phyloP scores from a whole-genome alignment of 2,329 filamentous ascomycete genomes.

The Diaporthe sp. region DNA sequence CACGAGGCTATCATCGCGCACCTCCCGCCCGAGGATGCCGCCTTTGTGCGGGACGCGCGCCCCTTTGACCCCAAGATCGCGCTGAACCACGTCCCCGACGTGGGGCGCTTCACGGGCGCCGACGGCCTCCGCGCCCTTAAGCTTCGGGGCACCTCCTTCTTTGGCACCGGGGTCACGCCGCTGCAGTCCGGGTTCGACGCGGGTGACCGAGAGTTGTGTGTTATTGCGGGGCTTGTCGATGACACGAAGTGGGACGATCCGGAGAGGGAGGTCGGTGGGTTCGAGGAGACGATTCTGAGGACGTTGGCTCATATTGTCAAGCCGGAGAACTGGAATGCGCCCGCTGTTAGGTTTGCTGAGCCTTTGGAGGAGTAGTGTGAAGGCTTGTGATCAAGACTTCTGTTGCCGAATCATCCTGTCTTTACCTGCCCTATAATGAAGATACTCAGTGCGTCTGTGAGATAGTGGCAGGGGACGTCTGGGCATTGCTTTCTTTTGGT shows the following conservation, averaged over 20 bases:
- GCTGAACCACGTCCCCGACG: slow-evolving; percentile 17
- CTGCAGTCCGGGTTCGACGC: slow-evolving; percentile 11
- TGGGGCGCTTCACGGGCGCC: slow-evolving; percentile 18
- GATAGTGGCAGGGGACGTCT: neutral
- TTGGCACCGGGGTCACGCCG: neutral
- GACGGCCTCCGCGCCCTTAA: neutral
- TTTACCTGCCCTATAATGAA: neutral
- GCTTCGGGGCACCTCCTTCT: neutral
- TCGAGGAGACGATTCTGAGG: slow-evolving; percentile 5
- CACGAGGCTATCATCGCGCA: neutral
- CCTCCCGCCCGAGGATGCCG: neutral
- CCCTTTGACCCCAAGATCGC: slow-evolving; percentile 10
- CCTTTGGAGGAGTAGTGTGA: neutral
- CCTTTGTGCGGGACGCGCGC: neutral
- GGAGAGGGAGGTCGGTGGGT: slow-evolving; percentile 1
- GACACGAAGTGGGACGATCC: slow-evolving; percentile 1
- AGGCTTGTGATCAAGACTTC: neutral
- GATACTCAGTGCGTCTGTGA: neutral
- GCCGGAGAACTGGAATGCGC: slow-evolving; percentile 5
- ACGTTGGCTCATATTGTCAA: slow-evolving; percentile 4
- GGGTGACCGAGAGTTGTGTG: neutral
- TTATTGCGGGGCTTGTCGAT: neutral
- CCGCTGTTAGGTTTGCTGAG: neutral
- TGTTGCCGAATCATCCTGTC: neutral
- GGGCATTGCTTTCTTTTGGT: neutral